Evolutionary conservation across 2,329 filamentous ascomycete species (phyloP), one percentile per base, ranked within the genome.

Genomic region (Keithomyces neogunnii): DNA sequence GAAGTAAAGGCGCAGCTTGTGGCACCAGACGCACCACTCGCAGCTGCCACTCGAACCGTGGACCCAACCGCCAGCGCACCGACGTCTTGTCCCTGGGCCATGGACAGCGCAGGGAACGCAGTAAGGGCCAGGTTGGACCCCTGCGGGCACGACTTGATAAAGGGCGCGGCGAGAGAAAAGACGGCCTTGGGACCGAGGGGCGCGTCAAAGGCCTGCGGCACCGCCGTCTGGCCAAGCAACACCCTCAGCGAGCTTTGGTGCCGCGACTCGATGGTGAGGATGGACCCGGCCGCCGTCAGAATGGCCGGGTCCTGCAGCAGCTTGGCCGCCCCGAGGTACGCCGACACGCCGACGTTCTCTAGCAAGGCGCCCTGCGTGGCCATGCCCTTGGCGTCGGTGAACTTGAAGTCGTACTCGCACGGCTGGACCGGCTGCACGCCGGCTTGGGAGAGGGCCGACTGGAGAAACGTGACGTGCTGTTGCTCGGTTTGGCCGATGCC

Each of bases 271-370:
- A 88, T 77, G 29, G 85, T 86, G 44, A 88, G 76, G 64, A 90
- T 89, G 48, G 80, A 80, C 8, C 76, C 86, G 2, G 86, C 86
- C 26, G 81, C 80, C 54, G 76, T 73, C 48, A 90, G 80, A 55
- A 88, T 78, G 47, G 72, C 73, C 47, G 75, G 70, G 51, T 76
- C 74, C 45, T 77, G 74, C 55, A 89, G 67, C 33, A 88, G 73
- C 4, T 84, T 81, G 11, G 84, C 85, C 30, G 84, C 86, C 53
- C 85, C 86, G 11, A 89, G 79, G 68, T 84, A 85, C 56, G 85
- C 85, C n/a, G 83, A 85, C 33, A 89, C 77, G 66, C 85, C 85
- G 53, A 88, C 77, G 61, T 80, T 85, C 68, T 90, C 86, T 53
- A 90, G 80, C 28, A 89, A 72, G 57, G 78, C 76, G 11, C 85